These are phyloP conservation scores for Misopates orontium DNA, from an alignment of 257 asterid species.

Conservation along the genomic window DNA sequence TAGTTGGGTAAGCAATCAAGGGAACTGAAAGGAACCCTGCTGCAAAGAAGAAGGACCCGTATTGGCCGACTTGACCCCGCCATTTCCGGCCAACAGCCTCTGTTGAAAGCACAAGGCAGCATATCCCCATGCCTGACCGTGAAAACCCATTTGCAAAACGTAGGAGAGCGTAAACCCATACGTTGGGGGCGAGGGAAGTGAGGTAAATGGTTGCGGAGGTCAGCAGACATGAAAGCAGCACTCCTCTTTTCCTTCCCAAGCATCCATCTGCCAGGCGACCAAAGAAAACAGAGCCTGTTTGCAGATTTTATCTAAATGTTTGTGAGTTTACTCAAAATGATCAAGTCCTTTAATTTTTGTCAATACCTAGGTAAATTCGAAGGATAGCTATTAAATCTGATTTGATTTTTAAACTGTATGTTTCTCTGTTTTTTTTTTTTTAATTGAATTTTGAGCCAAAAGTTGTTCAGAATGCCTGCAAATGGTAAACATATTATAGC, in stretches of 20 bases:
- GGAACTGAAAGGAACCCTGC: slow-evolving; percentile 64
- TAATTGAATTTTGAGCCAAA: not conserved
- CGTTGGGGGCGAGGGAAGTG: slow-evolving; percentile 55
- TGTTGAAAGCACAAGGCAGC: slow-evolving; percentile 55
- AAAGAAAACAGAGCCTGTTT: slow-evolving; percentile 49
- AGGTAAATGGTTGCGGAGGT: slow-evolving; percentile 50
- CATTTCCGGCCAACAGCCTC: slow-evolving; percentile 60
- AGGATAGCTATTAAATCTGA: not conserved
- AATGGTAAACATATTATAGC: no score
- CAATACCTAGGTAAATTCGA: not conserved
- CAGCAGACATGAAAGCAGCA: slow-evolving; percentile 51
- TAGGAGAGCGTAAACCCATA: slow-evolving; percentile 55
- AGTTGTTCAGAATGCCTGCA: not conserved
- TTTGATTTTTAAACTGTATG: not conserved
- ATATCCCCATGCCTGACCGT: slow-evolving; percentile 61
- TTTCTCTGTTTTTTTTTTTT: not conserved
- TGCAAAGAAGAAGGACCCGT: slow-evolving; percentile 59
- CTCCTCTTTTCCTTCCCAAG: slow-evolving; percentile 53
- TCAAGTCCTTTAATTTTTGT: not conserved
- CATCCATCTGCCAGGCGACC: slow-evolving; percentile 46
- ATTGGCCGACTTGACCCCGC: slow-evolving; percentile 62
- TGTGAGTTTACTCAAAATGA: not conserved
- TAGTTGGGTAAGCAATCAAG: slow-evolving; percentile 53
- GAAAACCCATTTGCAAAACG: slow-evolving; percentile 59
- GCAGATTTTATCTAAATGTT: not conserved